Base-by-base conservation (phyloP, 306 rosid species). In the Cucurbita maxima region DNA sequence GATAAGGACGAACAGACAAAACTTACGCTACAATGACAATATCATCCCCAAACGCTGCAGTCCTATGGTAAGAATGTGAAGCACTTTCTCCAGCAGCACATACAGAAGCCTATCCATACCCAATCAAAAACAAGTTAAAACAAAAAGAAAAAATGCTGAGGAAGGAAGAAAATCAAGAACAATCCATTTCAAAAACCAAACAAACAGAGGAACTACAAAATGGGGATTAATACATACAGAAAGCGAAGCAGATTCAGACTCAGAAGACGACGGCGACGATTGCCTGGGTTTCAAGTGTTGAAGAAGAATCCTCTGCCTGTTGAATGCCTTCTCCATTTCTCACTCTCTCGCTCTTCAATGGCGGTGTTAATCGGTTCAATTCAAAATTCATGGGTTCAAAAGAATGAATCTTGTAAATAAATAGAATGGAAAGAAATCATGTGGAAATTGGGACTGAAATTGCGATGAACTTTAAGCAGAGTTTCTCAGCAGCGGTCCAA, bases 21-120 rank as follows among this genome's bases (percentile, higher is more conserved):
- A 75, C 74, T 66, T 66, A 94, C 98, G 97, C 96, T 56, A 89
- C 98, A 84, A 94, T 84, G 75, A 94, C 98, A 5, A 90, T 79
- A 30, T 94, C 98, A 71, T 94, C 96, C 52, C 86, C 96, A 59
- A 83, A 86, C 71, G 83, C 78, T 71, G 81, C 76, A 1, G 81
- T 76, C 63, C 79, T 64, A 5, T 81, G 82, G 71, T 81, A 76
- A 0, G 88, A 82, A 74, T 82, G 4, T 43, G 71, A 64, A 64
- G 36, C 79, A 58, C 76, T 75, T 54, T 77, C 73, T 58, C 82
- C 86, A 54, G 94, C 92, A 63, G 85, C 80, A 83, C 96, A 89
- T 0, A 72, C 10, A 67, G 97, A 89, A 74, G 97, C 82, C 96
- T 90, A 25, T 48, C 72, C 5, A 11, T 0, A 30, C 43, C 34